These are phyloP conservation scores for Canna indica DNA, from an alignment of 176 grass and related monocot genomes.

Conservation along the genomic window DNA sequence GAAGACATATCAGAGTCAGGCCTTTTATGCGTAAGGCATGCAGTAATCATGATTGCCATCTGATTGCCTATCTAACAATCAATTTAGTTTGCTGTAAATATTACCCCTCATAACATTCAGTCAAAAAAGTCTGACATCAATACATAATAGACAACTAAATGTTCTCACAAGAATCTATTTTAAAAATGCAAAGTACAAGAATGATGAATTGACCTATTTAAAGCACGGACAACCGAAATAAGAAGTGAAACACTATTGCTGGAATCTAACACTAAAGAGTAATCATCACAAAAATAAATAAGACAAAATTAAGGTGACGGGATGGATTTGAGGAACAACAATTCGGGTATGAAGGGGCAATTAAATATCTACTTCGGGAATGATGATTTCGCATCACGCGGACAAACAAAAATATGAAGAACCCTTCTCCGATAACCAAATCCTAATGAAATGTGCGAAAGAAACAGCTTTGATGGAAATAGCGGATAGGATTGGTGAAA, in stretches of 20 bases:
- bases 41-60: too few relatives aligned
- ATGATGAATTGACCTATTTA: not conserved
- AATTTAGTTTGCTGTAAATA: too few relatives aligned
- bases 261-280: not conserved
- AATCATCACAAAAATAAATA: not conserved
- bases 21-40: too few relatives aligned
- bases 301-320: not conserved
- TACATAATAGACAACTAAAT: not conserved
- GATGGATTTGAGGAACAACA: not conserved
- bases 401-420: not conserved
- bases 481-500: not conserved
- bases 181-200: not conserved
- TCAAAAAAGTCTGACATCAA: too few relatives aligned
- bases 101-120: too few relatives aligned
- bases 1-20: too few relatives aligned
- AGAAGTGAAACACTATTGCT: not conserved
- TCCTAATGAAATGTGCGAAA: not conserved
- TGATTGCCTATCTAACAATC: too few relatives aligned
- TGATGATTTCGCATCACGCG: not conserved
- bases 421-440: not conserved
- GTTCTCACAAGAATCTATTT: not conserved
- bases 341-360: not conserved
- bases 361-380: not conserved
- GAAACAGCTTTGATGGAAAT: not conserved
- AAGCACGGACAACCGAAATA: not conserved